Base-by-base conservation (phyloP, 176 grass and related monocot genomes). In the Oryza punctata region DNA sequence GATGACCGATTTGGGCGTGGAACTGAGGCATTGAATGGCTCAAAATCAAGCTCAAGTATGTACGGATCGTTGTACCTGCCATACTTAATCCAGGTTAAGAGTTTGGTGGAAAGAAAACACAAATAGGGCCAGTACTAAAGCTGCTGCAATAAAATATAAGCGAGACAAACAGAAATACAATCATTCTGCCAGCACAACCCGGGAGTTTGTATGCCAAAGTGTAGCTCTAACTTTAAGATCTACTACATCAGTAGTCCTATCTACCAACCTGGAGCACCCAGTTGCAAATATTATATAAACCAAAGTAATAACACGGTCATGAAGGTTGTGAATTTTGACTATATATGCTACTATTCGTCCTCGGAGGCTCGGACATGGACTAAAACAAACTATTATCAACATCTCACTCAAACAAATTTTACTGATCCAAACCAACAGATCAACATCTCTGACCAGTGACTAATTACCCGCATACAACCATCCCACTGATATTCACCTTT, bases 21-120 rank as follows among this genome's bases (percentile, higher is more conserved):
- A 70, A 92, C 89, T 7, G 90, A 93, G 18, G 78, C 93, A 81
- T 95, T 98, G 85, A 98, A 98, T 82, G 96, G 93, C 84, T 94
- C 93, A 1, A 98, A 96, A 44, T 98, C 96, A 80, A 98, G 93
- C 83, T 98, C 96, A 13, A 98, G 91, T 41, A 81, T 21, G 79
- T 90, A 90, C 6, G 76, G 82, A 82, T 93, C 72, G 7, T 90
- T 83, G 38, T 33, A 3, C 70, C 93, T 94, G 57, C 38, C 41
- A 73, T 54, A 80, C 50, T 67, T 8, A 78, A 40, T 63, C 69
- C 52, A 76, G 65, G 8, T 88, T 60, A 72, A 63, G 11, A 37
- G 67, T 78, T 16, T 23, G 59, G 59, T 46, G 44, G 23, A 15
- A 44, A 54, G 4, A 68, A 32, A 75, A 69, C 64, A 33, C 60